phyloP scores from a whole-genome alignment of 2,329 filamentous ascomycete species.

The Truncatella angustata region DNA sequence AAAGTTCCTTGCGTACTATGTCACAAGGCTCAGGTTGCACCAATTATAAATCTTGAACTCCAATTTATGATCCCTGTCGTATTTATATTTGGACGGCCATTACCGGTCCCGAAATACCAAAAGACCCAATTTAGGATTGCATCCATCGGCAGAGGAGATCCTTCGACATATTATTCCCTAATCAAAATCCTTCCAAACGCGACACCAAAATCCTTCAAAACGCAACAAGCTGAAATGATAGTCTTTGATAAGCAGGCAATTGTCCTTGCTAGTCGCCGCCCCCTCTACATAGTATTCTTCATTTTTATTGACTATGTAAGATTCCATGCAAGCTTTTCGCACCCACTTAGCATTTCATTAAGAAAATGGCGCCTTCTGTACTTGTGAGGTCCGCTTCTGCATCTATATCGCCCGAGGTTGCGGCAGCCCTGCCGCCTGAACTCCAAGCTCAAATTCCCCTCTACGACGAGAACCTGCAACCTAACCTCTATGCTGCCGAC shows the following conservation, averaged over 20 bases:
- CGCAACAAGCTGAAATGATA: too few species aligned
- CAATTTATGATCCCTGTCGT: too few species aligned
- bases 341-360: neutral
- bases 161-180: neutral
- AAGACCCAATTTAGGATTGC: neutral
- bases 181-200: too few species aligned
- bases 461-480: constrained; percentile 29
- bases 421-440: constrained; percentile 50
- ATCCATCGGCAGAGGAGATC: neutral
- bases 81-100: too few species aligned
- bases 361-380: neutral
- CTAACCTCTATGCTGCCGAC: neutral
- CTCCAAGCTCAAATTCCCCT: constrained; percentile 46
- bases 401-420: neutral
- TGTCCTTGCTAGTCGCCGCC: neutral
- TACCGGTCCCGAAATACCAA: too few species aligned
- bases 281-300: neutral
- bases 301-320: neutral
- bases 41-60: too few species aligned
- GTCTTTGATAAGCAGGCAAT: neutral
- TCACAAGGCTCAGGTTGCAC: too few species aligned
- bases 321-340: neutral
- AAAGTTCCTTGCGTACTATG: too few species aligned
- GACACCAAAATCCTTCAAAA: too few species aligned
- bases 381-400: neutral